Evolutionary conservation across 768 basidiomycete species (phyloP).

Genomic region (Coprinellus micaceus): DNA sequence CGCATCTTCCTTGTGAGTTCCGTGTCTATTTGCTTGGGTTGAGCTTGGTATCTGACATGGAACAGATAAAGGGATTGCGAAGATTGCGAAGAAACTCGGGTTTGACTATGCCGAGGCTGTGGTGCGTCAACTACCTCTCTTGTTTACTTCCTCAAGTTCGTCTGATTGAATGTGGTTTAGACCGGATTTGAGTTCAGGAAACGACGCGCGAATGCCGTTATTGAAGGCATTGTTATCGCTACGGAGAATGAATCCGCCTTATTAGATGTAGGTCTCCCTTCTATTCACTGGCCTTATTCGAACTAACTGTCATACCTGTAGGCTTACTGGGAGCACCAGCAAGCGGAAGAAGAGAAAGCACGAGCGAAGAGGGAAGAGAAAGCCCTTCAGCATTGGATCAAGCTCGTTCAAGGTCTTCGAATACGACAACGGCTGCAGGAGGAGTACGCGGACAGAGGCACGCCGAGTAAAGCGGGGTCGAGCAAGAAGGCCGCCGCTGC

Average conservation of each 20-base stretch:
- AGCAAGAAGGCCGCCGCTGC: conserved; percentile 18
- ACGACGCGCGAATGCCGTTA: conserved; percentile 78
- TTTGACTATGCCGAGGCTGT: conserved; percentile 95
- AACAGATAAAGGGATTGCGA: conserved; percentile 80
- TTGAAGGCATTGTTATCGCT: conserved; percentile 85
- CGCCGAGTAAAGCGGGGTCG: background rate
- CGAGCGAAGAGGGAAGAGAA: conserved; percentile 72
- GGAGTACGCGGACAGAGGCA: conserved; percentile 51
- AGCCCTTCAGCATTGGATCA: conserved; percentile 83
- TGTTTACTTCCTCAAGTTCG: background rate
- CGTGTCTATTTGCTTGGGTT: background rate
- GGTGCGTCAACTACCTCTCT: conserved; percentile 48
- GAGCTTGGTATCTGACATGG: background rate
- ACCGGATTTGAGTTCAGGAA: conserved; percentile 97
- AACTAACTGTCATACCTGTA: conserved; percentile 25
- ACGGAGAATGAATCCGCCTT: conserved; percentile 70
- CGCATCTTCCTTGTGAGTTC: conserved; percentile 84
- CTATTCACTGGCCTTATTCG: background rate
- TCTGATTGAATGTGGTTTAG: conserved; percentile 35
- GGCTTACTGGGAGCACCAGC: conserved; percentile 85
- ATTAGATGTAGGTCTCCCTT: conserved; percentile 57
- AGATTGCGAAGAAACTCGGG: conserved; percentile 81
- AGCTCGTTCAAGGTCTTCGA: conserved; percentile 82
- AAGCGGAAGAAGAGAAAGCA: conserved; percentile 73
- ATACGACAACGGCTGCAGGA: conserved; percentile 79